These are phyloP conservation scores for Nakazawaea peltata DNA, from an alignment of 805 yeast genomes.

Conservation along the genomic window DNA sequence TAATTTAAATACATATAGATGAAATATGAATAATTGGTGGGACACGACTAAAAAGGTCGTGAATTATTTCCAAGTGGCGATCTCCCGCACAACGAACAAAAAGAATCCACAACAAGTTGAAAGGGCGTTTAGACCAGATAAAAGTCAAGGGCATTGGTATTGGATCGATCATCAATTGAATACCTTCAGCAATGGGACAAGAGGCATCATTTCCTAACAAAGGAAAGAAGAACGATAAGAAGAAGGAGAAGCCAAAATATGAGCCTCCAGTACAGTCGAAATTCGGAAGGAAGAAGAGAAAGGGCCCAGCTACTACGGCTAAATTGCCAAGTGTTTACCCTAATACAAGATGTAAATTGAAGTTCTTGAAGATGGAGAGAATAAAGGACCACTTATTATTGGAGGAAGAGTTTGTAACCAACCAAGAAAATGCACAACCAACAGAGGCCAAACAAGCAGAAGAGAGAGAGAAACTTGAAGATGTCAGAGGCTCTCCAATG, in stretches of 20 bases:
- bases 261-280: slow-evolving; percentile 97
- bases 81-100: too few species aligned
- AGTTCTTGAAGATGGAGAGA: slow-evolving; percentile 86
- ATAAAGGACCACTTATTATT: slow-evolving; percentile 91
- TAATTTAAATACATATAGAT: not conserved
- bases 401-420: slow-evolving; percentile 93
- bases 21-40: too few species aligned
- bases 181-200: slow-evolving; percentile 16
- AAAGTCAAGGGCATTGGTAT: too few species aligned
- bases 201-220: slow-evolving; percentile 15
- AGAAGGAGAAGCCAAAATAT: slow-evolving; percentile 88
- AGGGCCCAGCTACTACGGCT: slow-evolving; percentile 81
- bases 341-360: slow-evolving; percentile 87
- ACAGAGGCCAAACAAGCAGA: slow-evolving; percentile 95
- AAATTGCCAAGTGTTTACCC: slow-evolving; percentile 87
- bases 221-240: slow-evolving; percentile 28
- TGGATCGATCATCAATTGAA: too few species aligned
- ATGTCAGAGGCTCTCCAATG: slow-evolving; percentile 93
- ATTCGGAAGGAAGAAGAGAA: slow-evolving; percentile 87
- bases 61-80: too few species aligned
- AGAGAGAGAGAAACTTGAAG: slow-evolving; percentile 92
- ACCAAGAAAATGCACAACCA: slow-evolving; percentile 91
- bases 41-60: too few species aligned
- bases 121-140: too few species aligned
- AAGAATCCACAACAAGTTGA: too few species aligned